Evolutionary conservation across 371 early-diverging fungal species (phyloP).

Genomic region (Mortierella sp.): DNA sequence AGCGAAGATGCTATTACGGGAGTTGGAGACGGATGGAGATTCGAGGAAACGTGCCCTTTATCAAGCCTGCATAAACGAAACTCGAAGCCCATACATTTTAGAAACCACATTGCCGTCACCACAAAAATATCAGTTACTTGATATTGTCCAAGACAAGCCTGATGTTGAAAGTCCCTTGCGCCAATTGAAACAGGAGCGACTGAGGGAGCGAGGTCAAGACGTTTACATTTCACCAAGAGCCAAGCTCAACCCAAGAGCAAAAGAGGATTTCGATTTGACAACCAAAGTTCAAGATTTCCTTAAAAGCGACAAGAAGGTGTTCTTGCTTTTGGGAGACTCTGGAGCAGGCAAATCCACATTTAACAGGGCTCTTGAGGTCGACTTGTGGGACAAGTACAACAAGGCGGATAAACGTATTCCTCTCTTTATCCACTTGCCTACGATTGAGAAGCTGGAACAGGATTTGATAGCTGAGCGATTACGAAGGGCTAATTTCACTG

Average conservation of each 20-base stretch:
- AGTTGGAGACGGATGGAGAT: not conserved
- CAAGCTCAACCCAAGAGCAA: constrained; percentile 6
- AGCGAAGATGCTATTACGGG: no score
- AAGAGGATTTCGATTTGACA: not conserved
- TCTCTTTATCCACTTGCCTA: constrained; percentile 14
- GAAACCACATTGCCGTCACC: not conserved
- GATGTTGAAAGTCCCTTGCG: constrained; percentile 2
- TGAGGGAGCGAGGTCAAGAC: not conserved
- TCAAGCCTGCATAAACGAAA: no score
- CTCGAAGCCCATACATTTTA: no score
- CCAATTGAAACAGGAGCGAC: constrained; percentile 3
- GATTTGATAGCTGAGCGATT: constrained; percentile 17
- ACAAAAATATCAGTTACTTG: not conserved
- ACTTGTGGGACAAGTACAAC: constrained; percentile 20
- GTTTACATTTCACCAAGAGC: constrained; percentile 17
- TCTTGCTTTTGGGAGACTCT: constrained; percentile 22
- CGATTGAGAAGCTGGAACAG: constrained; percentile 10
- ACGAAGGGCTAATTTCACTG: constrained; percentile 10
- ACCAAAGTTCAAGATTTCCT: constrained; percentile 11
- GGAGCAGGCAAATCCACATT: constrained; percentile 27
- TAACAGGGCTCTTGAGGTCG: constrained; percentile 8
- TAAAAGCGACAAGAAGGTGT: constrained; percentile 4
- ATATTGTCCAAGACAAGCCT: not conserved
- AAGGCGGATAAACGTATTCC: constrained; percentile 10
- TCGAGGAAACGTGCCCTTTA: not conserved